Conservation (phyloP, 345 rosid genomes). For the Eucalyptus curtisii region DNA sequence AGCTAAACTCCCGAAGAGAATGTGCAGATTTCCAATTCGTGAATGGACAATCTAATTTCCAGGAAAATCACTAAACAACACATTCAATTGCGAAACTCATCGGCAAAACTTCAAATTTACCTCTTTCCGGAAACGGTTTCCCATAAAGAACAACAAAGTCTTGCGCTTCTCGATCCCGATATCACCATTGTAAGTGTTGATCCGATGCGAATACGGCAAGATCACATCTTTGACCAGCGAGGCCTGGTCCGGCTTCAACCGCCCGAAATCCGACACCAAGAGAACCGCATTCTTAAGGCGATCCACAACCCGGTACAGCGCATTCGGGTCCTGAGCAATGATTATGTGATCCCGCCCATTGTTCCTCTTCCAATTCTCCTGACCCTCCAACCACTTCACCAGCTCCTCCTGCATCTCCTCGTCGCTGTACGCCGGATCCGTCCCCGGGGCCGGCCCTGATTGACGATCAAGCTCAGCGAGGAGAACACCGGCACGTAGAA, state of each 20-base stretch:
- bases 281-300: slow-evolving; percentile 56
- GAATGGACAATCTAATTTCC: not conserved
- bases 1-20: not conserved
- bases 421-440: slow-evolving; percentile 53
- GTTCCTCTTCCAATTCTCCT: slow-evolving; percentile 76
- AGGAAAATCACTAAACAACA: not conserved
- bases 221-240: slow-evolving; percentile 87
- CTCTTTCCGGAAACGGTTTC: slow-evolving; percentile 90
- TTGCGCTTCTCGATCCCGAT: slow-evolving; percentile 45
- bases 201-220: slow-evolving; percentile 82
- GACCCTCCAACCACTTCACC: slow-evolving; percentile 73
- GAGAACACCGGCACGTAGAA: slow-evolving; percentile 87
- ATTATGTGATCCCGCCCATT: slow-evolving; percentile 73
- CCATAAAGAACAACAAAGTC: slow-evolving; percentile 93
- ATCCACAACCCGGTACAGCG: slow-evolving; percentile 51
- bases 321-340: slow-evolving; percentile 89
- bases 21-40: not conserved
- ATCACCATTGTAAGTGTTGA: slow-evolving; percentile 57
- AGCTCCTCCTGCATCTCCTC: slow-evolving; percentile 77
- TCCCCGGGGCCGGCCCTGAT: slow-evolving; percentile 25
- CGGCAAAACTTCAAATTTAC: slow-evolving; percentile 5
- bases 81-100: not conserved
- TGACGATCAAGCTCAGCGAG: slow-evolving; percentile 71
- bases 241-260: slow-evolving; percentile 77
- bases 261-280: slow-evolving; percentile 74